Conservation (phyloP, 306 rosid species). For the Vicia sativa region DNA sequence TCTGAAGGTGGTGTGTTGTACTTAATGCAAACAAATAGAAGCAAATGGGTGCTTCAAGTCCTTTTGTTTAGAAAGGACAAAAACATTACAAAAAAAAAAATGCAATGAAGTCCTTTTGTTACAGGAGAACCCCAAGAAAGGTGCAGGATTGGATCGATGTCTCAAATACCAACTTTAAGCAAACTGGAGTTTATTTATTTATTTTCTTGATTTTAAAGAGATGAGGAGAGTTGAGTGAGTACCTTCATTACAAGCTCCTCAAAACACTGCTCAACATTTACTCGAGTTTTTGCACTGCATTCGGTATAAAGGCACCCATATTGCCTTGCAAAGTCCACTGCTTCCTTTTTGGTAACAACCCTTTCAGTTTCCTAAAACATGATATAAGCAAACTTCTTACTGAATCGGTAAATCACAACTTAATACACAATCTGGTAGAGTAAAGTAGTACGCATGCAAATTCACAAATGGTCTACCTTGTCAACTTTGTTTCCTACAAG, state of each 20-base stretch:
- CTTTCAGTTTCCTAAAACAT: conserved; percentile 70
- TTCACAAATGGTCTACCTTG: conserved; percentile 47
- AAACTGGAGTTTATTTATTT: neutral
- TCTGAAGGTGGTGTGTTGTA: neutral
- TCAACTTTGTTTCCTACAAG: conserved; percentile 85
- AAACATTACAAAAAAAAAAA: neutral
- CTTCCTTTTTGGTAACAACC: conserved; percentile 73
- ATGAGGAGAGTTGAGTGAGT: conserved; percentile 28
- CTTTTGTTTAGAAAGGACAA: neutral
- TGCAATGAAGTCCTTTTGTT: neutral
- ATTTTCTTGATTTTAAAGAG: conserved; percentile 4
- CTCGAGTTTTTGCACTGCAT: conserved; percentile 83
- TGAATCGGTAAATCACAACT: conserved; percentile 15
- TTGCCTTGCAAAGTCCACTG: conserved; percentile 71
- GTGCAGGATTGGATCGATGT: neutral
- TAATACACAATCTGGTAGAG: neutral
- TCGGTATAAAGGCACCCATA: conserved; percentile 74
- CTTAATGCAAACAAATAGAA: conserved; percentile 9
- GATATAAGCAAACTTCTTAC: conserved; percentile 14
- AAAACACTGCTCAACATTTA: conserved; percentile 72
- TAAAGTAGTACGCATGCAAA: conserved; percentile 11
- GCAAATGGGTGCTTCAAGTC: neutral
- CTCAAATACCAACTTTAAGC: neutral
- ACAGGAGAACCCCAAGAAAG: neutral
- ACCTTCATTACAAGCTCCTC: conserved; percentile 85